A percentile compares a stretch with the other conserved stretches of the same genome.
Evolutionary conservation across 768 basidiomycete species (phyloP).

Genomic region (Leucocoprinus leucothites): DNA sequence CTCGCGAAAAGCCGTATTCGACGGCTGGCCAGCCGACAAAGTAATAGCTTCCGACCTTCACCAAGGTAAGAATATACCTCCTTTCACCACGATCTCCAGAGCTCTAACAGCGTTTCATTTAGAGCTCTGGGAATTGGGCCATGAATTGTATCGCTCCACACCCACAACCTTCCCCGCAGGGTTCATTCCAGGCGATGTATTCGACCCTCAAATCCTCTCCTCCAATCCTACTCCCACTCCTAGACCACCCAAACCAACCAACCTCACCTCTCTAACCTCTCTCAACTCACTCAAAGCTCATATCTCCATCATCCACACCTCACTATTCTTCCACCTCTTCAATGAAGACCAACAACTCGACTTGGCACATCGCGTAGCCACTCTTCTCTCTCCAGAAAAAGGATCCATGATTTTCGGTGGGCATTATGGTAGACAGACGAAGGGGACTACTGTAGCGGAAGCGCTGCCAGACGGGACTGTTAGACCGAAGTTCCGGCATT

Average conservation of each 20-base stretch:
- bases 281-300: conserved; percentile 35
- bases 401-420: conserved; percentile 33
- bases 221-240: conserved; percentile 16
- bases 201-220: conserved; percentile 41
- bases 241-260: background rate
- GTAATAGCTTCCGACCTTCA: conserved; percentile 36
- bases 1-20: conserved; percentile 31
- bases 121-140: conserved; percentile 64
- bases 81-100: background rate
- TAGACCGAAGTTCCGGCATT: conserved; percentile 10
- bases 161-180: conserved; percentile 48
- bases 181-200: conserved; percentile 54
- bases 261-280: conserved; percentile 14
- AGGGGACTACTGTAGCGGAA: conserved; percentile 13
- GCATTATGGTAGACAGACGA: conserved; percentile 29
- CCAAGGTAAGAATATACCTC: conserved; percentile 19
- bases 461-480: conserved; percentile 3
- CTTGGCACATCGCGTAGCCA: conserved; percentile 26
- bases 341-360: conserved; percentile 26
- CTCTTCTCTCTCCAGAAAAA: conserved; percentile 28
- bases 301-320: conserved; percentile 38
- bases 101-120: background rate
- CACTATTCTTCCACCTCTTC: conserved; percentile 30
- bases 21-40: conserved; percentile 36
- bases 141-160: conserved; percentile 53